phyloP scores from a whole-genome alignment of 768 basidiomycete species.

The Suillus ampliporus region DNA sequence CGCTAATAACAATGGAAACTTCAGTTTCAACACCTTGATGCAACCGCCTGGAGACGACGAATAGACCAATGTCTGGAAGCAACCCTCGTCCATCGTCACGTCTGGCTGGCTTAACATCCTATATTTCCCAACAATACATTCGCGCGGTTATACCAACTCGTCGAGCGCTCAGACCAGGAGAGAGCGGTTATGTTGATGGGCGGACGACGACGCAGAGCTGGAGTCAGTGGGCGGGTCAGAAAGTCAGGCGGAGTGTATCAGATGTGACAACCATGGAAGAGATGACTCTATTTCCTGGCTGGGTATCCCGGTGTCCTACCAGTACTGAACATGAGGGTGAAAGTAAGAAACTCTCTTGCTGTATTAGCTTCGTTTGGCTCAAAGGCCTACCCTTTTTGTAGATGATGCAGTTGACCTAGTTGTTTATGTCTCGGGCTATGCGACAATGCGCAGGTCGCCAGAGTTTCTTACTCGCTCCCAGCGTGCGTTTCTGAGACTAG shows the following conservation, averaged over 20 bases:
- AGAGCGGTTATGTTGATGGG: conserved; percentile 28
- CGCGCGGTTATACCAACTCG: conserved; percentile 32
- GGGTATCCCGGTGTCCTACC: conserved; percentile 65
- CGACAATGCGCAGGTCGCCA: conserved; percentile 60
- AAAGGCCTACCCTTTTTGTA: conserved; percentile 21
- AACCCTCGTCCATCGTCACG: conserved; percentile 42
- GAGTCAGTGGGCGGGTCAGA: conserved; percentile 70
- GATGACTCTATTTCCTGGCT: conserved; percentile 77
- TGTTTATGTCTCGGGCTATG: conserved; percentile 80
- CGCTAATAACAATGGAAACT: not conserved
- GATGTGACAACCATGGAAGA: conserved; percentile 45
- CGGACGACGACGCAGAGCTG: conserved; percentile 47
- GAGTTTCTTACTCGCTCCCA: conserved; percentile 75
- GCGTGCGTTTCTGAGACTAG: conserved; percentile 74
- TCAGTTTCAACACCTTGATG: not conserved
- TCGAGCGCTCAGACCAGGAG: conserved; percentile 21
- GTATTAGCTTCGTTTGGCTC: not conserved
- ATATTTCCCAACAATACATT: conserved; percentile 51
- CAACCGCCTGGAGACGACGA: conserved; percentile 11
- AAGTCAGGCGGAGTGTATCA: conserved; percentile 42
- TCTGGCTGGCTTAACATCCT: conserved; percentile 50
- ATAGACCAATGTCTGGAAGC: conserved; percentile 15
- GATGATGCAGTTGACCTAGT: conserved; percentile 72
- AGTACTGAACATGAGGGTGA: conserved; percentile 32
- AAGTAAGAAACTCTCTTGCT: conserved; percentile 19